Evolutionary conservation across 2,329 filamentous ascomycete species (phyloP).

Genomic region (Phyllosticta ampelicida): DNA sequence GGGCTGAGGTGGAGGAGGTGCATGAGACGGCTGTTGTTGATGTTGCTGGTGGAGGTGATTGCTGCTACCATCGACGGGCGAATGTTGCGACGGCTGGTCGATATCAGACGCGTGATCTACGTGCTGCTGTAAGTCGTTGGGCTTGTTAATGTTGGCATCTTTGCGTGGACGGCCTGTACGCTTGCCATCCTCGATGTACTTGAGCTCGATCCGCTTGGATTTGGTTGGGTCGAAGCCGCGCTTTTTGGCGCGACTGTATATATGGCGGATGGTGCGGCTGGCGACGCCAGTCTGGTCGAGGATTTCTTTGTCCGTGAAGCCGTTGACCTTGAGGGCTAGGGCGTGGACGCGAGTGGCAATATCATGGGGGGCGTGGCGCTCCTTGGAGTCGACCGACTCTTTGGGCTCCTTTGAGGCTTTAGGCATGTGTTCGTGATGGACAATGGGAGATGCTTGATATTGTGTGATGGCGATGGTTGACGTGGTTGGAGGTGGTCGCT

Average conservation of each 20-base stretch:
- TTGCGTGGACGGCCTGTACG: conserved; percentile 10
- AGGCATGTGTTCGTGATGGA: not conserved
- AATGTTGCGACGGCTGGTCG: not conserved
- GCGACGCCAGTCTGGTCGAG: conserved; percentile 10
- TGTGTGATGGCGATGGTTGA: not conserved
- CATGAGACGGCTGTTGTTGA: not conserved
- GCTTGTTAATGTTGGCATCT: conserved; percentile 6
- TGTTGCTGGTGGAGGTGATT: not conserved
- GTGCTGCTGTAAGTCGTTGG: not conserved
- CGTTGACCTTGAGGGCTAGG: conserved; percentile 11
- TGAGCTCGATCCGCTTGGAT: conserved; percentile 9
- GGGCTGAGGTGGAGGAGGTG: not conserved
- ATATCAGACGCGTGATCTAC: not conserved
- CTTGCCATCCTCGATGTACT: conserved; percentile 9
- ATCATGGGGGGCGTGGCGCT: conserved; percentile 9
- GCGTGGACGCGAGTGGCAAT: conserved; percentile 11
- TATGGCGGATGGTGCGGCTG: conserved; percentile 9
- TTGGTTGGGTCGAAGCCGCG: conserved; percentile 9
- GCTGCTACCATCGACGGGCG: not conserved
- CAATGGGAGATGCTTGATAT: conserved; percentile 3
- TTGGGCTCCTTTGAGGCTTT: conserved; percentile 8
- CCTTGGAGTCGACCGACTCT: conserved; percentile 5
- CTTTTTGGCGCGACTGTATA: conserved; percentile 10
- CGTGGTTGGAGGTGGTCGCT: not conserved
- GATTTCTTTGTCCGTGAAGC: conserved; percentile 11